Conservation (phyloP, 768 basidiomycete species). For the Clathrus columnatus region DNA sequence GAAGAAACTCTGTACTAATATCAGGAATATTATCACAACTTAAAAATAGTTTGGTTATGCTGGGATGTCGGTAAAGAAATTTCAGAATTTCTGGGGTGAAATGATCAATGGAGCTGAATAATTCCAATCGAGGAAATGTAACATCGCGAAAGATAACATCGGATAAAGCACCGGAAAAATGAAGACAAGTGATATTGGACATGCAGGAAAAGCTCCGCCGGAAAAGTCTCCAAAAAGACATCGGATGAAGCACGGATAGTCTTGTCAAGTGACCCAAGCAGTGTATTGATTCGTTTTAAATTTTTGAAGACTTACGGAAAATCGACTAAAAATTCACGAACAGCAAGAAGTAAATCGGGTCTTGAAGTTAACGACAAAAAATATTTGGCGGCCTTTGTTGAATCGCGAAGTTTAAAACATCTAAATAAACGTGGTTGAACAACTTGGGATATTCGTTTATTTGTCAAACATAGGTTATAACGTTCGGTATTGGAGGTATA, state of each 20-base stretch:
- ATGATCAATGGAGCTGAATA: background rate
- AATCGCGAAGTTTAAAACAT: background rate
- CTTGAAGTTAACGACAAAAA: background rate
- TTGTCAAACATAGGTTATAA: background rate
- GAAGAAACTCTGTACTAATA: slow-evolving; percentile 36
- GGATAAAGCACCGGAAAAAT: background rate
- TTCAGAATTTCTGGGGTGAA: background rate
- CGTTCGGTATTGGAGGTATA: background rate
- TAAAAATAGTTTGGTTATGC: background rate
- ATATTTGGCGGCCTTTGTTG: background rate
- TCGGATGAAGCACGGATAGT: background rate
- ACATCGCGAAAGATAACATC: background rate
- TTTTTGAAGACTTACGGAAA: no score
- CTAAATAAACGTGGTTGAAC: background rate
- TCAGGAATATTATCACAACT: slow-evolving; percentile 14
- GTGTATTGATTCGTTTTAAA: no score
- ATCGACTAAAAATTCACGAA: no score
- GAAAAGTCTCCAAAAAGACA: background rate
- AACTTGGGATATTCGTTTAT: background rate
- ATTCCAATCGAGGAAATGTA: background rate
- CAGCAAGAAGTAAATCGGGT: background rate
- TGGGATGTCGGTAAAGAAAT: background rate
- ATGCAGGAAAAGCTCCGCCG: background rate
- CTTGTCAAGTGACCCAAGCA: no score
- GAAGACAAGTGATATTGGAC: background rate